Conservation (phyloP, 2,329 filamentous ascomycete species). For the Neurospora sp. region DNA sequence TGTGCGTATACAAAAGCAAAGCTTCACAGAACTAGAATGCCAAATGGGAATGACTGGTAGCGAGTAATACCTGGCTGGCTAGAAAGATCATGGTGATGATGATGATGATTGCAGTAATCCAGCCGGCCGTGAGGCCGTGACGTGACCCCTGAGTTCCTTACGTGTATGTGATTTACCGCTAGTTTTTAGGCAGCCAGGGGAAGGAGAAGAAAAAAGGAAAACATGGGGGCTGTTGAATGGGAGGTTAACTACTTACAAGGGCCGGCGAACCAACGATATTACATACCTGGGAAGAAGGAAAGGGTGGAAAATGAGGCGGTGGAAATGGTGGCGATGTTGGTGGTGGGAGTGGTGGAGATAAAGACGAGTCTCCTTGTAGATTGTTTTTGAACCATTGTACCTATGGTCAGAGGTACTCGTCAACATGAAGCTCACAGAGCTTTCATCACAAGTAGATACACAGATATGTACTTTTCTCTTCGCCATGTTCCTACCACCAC, state of each 20-base stretch:
- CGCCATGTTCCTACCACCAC: background rate
- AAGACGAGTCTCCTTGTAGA: no score
- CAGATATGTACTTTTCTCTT: background rate
- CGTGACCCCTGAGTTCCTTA: background rate
- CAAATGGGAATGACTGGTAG: background rate
- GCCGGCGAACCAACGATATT: background rate
- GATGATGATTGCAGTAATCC: background rate
- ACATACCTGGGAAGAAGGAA: background rate
- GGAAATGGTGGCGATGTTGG: background rate
- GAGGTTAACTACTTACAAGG: background rate
- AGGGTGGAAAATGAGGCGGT: background rate
- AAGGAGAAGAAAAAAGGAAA: background rate
- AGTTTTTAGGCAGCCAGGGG: background rate
- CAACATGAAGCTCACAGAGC: background rate
- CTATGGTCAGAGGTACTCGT: background rate
- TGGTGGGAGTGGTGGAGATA: background rate
- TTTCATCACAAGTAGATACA: background rate
- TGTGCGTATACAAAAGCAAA: background rate
- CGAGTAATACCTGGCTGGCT: background rate
- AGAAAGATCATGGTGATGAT: background rate
- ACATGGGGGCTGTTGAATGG: background rate
- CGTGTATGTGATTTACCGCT: background rate
- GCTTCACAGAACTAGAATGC: background rate
- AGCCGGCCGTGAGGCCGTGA: background rate
- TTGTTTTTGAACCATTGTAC: background rate